Base-by-base conservation (phyloP, 2,329 filamentous ascomycete genomes). In the Diaporthe sp. region DNA sequence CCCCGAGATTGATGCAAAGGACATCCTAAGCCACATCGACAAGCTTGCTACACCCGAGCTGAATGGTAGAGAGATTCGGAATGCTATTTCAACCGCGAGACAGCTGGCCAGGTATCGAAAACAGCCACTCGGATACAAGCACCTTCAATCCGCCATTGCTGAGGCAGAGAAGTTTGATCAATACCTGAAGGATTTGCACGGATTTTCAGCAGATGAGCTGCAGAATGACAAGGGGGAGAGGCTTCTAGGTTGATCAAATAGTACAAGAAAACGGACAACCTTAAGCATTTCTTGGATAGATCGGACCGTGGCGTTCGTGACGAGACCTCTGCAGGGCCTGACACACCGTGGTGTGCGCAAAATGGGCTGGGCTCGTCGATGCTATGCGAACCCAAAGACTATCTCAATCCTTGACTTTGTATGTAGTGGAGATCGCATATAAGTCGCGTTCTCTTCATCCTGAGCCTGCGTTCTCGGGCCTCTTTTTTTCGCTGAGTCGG, bases 111-210 rank as follows among this genome's bases (percentile, higher is more conserved):
- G 10, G 55, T 58, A 58, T n/a, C 55, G 55, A 3, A 13, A 58
- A 10, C 20, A 58, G 37, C 12, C 55, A n/a, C 31, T 58, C 2
- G 31, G 55, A 6, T 58, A 58, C 20, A n/a, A 13, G 0, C 55
- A 58, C 20, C 17, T 58, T 6, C 17, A 58, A n/a, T 34, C 55
- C 28, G 55, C 37, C 31, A 58, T 58, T 12, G 55, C 28, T 13
- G 55, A 58, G 6, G 55, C 55, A 58, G 55, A 58, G 55, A 58
- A 58, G 9, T 58, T 58, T 28, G 55, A 58, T 12, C 31, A 37
- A n/a, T 58, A 58, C 10, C 55, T 58, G 17, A 37, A 37, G 12
- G 31, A 58, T 4, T 15, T 58, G 31, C 31, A 58, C 22, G 55
- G 28, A 6, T 58, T 37, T 8, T 37, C 55, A 37, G 55, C 55